Evolutionary conservation across 495 filamentous ascomycete genomes (phyloP).

Genomic region (Trichoderma asperelloides): DNA sequence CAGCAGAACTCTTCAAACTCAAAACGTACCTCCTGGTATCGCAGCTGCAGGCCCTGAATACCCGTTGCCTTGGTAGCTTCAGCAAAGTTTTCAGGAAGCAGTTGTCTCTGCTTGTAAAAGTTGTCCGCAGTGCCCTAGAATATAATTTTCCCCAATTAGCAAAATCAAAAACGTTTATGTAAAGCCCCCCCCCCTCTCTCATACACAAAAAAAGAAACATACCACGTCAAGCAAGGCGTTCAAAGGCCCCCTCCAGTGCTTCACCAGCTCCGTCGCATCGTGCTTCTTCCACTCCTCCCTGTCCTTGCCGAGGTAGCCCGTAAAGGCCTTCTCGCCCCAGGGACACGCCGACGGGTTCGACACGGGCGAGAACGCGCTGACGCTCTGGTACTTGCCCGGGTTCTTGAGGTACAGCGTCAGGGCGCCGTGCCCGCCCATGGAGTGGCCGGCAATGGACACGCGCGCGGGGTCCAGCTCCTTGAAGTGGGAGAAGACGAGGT

Average conservation of each 20-base stretch:
- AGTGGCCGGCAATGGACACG: constrained; percentile 82
- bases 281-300: constrained; percentile 72
- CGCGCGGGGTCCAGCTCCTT: constrained; percentile 58
- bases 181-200: background rate
- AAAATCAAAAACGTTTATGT: background rate
- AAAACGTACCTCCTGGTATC: constrained; percentile 63
- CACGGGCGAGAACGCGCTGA: constrained; percentile 88
- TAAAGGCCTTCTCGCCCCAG: constrained; percentile 95
- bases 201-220: constrained; percentile 16
- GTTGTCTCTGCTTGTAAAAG: constrained; percentile 88
- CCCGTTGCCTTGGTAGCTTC: constrained; percentile 66
- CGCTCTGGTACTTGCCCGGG: constrained; percentile 77
- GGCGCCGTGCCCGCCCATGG: constrained; percentile 95
- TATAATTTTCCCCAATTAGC: background rate
- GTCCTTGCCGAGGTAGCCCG: constrained; percentile 70
- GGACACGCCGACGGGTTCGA: constrained; percentile 75
- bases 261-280: constrained; percentile 86
- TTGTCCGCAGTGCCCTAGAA: constrained; percentile 72
- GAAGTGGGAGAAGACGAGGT: constrained; percentile 52
- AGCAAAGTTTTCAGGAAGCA: constrained; percentile 88
- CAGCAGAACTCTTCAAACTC: background rate
- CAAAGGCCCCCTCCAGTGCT: constrained; percentile 59
- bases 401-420: constrained; percentile 86
- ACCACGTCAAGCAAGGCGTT: constrained; percentile 78
- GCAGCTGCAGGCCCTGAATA: constrained; percentile 54